Percentiles rank a stretch among this genome's conserved stretches.
Conservation (phyloP, 75 land plant species). For the Cryptomeria japonica region DNA sequence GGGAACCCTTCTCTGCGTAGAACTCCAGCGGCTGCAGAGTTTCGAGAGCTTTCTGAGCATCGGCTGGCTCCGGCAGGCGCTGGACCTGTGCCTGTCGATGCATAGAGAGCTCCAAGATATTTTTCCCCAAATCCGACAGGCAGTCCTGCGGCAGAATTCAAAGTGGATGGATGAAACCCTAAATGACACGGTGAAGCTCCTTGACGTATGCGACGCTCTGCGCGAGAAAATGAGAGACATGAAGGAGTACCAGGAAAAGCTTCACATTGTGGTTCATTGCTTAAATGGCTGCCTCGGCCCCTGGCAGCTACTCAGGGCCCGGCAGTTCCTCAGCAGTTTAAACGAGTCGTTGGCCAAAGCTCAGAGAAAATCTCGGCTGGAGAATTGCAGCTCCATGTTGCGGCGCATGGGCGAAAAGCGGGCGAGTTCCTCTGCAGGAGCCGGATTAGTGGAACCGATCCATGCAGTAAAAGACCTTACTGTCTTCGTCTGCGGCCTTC, state of each 20-base stretch:
- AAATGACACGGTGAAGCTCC: constrained; percentile 26
- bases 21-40: constrained; percentile 18
- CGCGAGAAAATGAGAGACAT: constrained; percentile 17
- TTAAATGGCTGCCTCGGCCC: background rate
- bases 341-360: constrained; percentile 10
- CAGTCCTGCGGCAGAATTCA: constrained; percentile 5
- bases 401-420: constrained; percentile 34
- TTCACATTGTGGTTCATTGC: constrained; percentile 16
- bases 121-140: constrained; percentile 10
- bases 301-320: background rate
- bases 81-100: constrained; percentile 5
- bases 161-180: constrained; percentile 34
- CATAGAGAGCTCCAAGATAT: constrained; percentile 19
- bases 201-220: constrained; percentile 27
- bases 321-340: constrained; percentile 9
- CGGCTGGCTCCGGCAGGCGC: background rate
- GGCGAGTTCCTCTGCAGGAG: background rate
- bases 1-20: background rate
- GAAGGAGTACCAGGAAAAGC: constrained; percentile 14
- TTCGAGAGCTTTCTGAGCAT: constrained; percentile 10
- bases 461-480: constrained; percentile 22
- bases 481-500: constrained; percentile 27
- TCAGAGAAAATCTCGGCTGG: background rate
- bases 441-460: constrained; percentile 9
- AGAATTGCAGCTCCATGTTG: background rate